Evolutionary conservation across 768 basidiomycete genomes (phyloP), one percentile per base, ranked within the genome.

Genomic region (Mycena albidolilacea): DNA sequence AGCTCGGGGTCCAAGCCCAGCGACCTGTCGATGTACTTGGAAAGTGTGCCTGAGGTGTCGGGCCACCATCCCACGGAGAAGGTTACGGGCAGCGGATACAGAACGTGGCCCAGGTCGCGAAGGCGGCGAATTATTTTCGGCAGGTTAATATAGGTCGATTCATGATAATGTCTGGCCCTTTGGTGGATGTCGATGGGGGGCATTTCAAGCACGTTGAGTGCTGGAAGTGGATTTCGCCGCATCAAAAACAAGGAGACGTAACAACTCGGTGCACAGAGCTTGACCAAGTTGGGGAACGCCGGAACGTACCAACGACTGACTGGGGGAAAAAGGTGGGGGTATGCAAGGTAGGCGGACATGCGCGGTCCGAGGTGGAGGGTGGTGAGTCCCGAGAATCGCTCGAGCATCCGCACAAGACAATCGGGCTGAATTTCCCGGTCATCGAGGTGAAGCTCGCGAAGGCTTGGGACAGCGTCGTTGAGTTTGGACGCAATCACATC

Each of bases 271-370:
- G 68, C 61, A 1, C 60, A 62, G 11, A 69, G 68, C 15, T 62
- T 62, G 39, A 39, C 41, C 19, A 69, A 17, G 35, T 48, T 63
- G 30, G n/a, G 38, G 38, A 69, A 63, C 37, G 60, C 61, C 17
- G 68, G 68, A 30, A 69, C 39, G 39, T 62, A 69, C 52, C 68
- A 69, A 43, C 23, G 17, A 23, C 68, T 63, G n/a, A 69, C 63
- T 2, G 23, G 61, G 14, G 61, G 52, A 37, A 69, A 69, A 7
- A 69, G 23, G 43, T 30, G 68, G 10, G 68, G 68, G 41, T 69
- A 30, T 41, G 7, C 46, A 38, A 69, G 52, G 19, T 63, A 30
- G 30, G 3, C 30, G 30, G 30, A 30, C 30, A 30, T 30, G 30
- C 30, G 30, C 30, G 30, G 3, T 30, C 30, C 30, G 30, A 30